A percentile compares a stretch with the other conserved stretches of the same genome.
phyloP scores from a whole-genome alignment of 2,329 filamentous ascomycete species.

The Colletotrichum sp. region DNA sequence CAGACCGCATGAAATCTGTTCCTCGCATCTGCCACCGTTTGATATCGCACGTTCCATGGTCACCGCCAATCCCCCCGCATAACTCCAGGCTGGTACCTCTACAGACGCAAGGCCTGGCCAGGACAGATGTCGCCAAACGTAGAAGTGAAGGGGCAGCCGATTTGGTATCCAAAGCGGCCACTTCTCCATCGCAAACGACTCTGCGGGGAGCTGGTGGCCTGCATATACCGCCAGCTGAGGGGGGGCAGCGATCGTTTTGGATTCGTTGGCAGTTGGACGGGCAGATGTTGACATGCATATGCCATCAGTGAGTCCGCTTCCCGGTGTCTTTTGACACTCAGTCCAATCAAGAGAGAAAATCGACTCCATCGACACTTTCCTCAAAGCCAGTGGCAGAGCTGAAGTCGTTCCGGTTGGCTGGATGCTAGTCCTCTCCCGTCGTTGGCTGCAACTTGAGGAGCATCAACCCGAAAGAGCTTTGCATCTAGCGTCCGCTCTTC shows the following conservation, averaged over 20 bases:
- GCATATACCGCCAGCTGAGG: not conserved
- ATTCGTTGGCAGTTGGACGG: not conserved
- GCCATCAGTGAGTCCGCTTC: not conserved
- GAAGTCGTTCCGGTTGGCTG: not conserved
- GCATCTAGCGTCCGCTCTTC: not conserved
- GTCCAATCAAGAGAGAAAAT: not conserved
- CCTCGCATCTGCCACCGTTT: accelerated
- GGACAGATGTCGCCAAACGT: not conserved
- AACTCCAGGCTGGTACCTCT: not conserved
- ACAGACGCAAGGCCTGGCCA: not conserved
- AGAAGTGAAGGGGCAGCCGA: not conserved
- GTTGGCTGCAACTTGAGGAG: not conserved
- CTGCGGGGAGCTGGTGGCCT: not conserved
- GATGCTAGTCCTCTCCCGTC: not conserved
- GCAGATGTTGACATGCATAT: not conserved
- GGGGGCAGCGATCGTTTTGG: not conserved
- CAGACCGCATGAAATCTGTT: not conserved
- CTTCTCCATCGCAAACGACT: not conserved
- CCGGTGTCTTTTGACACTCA: not conserved
- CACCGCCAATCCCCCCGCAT: not conserved
- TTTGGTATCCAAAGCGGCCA: not conserved
- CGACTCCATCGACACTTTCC: not conserved
- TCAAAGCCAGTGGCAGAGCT: not conserved
- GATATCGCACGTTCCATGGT: not conserved
- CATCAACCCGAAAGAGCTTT: not conserved